Evolutionary conservation across 2,329 filamentous ascomycete species (phyloP), one percentile per base, ranked within the genome.

Genomic region (Domatiomyces globalis): DNA sequence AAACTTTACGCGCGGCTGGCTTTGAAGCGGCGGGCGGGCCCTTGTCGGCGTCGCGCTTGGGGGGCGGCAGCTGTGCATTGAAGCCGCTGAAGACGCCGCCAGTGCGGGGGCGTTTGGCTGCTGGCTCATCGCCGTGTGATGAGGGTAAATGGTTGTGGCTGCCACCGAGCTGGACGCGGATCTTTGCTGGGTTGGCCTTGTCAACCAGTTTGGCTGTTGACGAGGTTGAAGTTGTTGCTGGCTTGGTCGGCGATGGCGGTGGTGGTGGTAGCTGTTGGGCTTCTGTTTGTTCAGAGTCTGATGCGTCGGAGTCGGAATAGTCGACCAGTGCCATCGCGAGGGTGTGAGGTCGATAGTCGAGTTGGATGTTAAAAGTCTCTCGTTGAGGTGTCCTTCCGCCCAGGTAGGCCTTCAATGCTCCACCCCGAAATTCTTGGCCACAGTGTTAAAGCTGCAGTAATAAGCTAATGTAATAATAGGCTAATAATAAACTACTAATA

Each of bases 41-140:
- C 44, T 55, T 54, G 33, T 39, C 5, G 36, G 60, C 51, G 39
- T 57, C 50, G 42, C 74, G 73, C 63, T 95, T 96, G 3, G 90
- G 89, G 22, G 89, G 75, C 2, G 90, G 90, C 18, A 96, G 75
- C 59, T 95, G 80, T 1, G 87, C 82, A 65, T 90, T 92, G 71
- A 95, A 92, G 2, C 83, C 85, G 61, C 94, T 89, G 4, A 77
- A 75, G 25, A 81, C 80, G 2, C 76, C 77, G 19, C 73, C 76
- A 1, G 78, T 78, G 48, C 80, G 80, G 17, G 78, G 74, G 54
- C 83, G 81, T 65, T 95, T 95, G 1, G 83, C 74, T 0, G 85
- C 83, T 0, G 83, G 83, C 22, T 67, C 71, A 53, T 72, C 66
- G 43, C 73, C 73, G 8, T 66, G 57, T 2, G 60, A 63, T 10